These are phyloP conservation scores for Aspergillus sp. DNA, from an alignment of 2,329 filamentous ascomycete species.

Conservation along the genomic window DNA sequence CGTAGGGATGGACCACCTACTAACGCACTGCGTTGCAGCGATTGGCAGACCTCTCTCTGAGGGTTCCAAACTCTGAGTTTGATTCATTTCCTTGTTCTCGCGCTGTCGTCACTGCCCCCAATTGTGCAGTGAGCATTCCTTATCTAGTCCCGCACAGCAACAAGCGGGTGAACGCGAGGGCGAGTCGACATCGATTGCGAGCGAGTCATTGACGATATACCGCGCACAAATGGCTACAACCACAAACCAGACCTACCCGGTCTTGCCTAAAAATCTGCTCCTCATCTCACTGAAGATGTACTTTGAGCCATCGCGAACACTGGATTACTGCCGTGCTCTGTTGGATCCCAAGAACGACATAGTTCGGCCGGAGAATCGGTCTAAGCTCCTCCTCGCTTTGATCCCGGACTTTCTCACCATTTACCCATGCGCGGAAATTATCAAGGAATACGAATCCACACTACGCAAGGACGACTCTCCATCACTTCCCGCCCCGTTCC, in stretches of 20 bases:
- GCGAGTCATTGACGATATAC: background rate
- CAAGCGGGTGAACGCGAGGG: background rate
- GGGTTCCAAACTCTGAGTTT: background rate
- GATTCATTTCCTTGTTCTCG: constrained; percentile 9
- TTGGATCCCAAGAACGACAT: constrained; percentile 53
- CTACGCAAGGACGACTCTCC: constrained; percentile 22
- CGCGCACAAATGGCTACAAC: constrained; percentile 9
- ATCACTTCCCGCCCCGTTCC: constrained; percentile 54
- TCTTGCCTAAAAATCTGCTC: constrained; percentile 42
- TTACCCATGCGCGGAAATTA: constrained; percentile 48
- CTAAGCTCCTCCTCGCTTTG: constrained; percentile 71
- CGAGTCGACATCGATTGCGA: background rate
- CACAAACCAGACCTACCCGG: constrained; percentile 30
- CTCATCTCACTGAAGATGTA: constrained; percentile 48
- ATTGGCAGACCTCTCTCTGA: constrained; percentile 11
- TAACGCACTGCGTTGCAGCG: constrained; percentile 1
- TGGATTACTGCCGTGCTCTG: constrained; percentile 58
- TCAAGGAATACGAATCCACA: constrained; percentile 37
- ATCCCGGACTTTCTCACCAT: constrained; percentile 78
- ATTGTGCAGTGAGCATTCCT: background rate
- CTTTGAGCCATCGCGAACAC: constrained; percentile 54
- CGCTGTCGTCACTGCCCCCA: constrained; percentile 4
- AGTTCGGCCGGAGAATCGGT: constrained; percentile 46
- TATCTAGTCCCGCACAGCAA: background rate
- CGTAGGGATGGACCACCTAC: background rate